Base-by-base conservation (phyloP, 78 protist species). In the Monocercomonoides exilis region DNA sequence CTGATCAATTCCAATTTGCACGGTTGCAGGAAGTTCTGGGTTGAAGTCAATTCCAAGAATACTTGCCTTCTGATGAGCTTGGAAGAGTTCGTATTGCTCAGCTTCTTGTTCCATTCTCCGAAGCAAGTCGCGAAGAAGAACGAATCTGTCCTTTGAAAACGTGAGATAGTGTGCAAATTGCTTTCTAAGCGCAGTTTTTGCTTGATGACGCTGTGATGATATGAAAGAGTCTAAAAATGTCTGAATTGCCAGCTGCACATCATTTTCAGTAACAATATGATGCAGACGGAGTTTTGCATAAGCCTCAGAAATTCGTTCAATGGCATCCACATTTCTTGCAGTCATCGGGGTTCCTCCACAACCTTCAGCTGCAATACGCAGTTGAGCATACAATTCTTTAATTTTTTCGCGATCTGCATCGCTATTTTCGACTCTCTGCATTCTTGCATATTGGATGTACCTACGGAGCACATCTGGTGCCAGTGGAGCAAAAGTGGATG, bases 271-370 rank as follows among this genome's bases (percentile, higher is more conserved):
- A 11, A 96, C 99, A 44, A 84, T 35, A 29, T 93, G 95, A 3
- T 98, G 92, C 64, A 98, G 93, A 85, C 95, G 98, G 97, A 97
- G 93, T 54, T 92, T 85, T 3, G 99, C 99, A 63, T 90, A 92
- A 11, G 99, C 98, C 89, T 96, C 99, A 21, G 98, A 85, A 89
- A 98, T 86, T 2, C 98, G 95, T 32, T 95, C 87, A 86, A 97
- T 91, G 11, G 96, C 89, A 89, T 97, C 99, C 38, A 98, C 46
- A 88, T 95, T 96, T 21, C 99, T 93, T 33, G 94, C 97, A 0
- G 98, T 94, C 90, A 97, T 92, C 46, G 96, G 85, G 43, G 93
- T 82, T 42, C 98, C 96, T 54, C 95, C 96, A 35, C 89, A 33
- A 42, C 2, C 38, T 64, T n/a, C 41, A 11, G 21, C 11, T 21